phyloP scores from a whole-genome alignment of 169 alveolate species.

The Plasmodium inui region DNA sequence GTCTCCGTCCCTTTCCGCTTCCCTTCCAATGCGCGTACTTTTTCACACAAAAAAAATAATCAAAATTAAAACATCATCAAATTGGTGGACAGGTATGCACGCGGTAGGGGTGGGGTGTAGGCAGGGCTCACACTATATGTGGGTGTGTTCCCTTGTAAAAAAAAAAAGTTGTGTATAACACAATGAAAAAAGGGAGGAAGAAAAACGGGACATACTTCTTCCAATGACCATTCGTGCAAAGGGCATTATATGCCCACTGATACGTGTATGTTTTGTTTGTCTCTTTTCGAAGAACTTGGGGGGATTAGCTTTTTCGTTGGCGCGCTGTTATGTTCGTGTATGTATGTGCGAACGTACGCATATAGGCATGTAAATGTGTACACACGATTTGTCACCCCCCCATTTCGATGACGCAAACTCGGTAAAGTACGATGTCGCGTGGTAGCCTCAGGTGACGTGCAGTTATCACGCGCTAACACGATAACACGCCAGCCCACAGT shows the following conservation, averaged over 20 bases:
- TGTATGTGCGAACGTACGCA: background rate
- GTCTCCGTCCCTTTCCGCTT: background rate
- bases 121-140: background rate
- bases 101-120: background rate
- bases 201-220: background rate
- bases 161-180: background rate
- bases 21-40: slow-evolving; percentile 2
- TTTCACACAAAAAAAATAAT: slow-evolving; percentile 8
- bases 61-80: background rate
- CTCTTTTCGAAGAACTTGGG: background rate
- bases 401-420: background rate
- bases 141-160: background rate
- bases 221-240: background rate
- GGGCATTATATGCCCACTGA: background rate
- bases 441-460: background rate
- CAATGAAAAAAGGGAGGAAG: background rate
- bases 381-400: background rate
- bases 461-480: background rate
- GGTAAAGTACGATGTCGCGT: background rate
- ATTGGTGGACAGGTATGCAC: background rate
- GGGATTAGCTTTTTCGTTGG: background rate
- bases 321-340: background rate
- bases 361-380: background rate
- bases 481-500: background rate
- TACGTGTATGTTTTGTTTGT: background rate